Evolutionary conservation across 306 rosid species (phyloP), one percentile per base, ranked within the genome.

Genomic region (Trifolium repens): DNA sequence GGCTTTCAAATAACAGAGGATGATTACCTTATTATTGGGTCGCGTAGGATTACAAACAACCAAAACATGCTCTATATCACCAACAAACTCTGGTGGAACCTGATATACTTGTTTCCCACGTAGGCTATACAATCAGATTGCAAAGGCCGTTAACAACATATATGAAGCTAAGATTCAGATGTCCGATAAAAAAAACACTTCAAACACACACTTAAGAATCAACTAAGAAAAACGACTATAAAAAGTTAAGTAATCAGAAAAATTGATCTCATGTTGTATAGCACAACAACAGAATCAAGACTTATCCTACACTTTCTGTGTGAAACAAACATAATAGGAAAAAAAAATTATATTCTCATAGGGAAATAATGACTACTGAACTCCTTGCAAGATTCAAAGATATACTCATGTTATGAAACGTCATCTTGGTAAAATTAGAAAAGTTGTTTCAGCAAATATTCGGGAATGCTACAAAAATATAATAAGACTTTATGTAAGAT

Each of bases 31-130:
- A 79, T 5, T 83, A 78, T 27, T 88, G 15, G 87, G 75, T 64
- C 88, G 82, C 62, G 88, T 72, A 78, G 87, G 72, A 85, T 80
- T 78, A 84, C 84, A 79, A 75, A 94, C 73, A 80, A 89, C 97
- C 90, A 94, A 81, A 78, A 94, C 93, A 77, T 85, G 83, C 63
- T 88, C 96, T 62, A 84, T 90, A 83, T 87, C 87, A 76, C 96
- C 96, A 74, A 92, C 90, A 79, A 67, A 54, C 70, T 92, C 96
- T 9, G 93, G 89, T 16, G 84, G 90, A 82, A 92, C 92, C 80
- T 87, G 90, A 81, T 73, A 86, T 65, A 85, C 84, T 52, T 89
- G 93, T 77, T 89, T 94, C 79, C 99, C 93, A 17, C 94, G 89
- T 78, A 94, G 73, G 87, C 99, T 94, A 76, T 65, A 77, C 76